Conservation (phyloP, 495 filamentous ascomycete species). For the Neurospora cerealis region DNA sequence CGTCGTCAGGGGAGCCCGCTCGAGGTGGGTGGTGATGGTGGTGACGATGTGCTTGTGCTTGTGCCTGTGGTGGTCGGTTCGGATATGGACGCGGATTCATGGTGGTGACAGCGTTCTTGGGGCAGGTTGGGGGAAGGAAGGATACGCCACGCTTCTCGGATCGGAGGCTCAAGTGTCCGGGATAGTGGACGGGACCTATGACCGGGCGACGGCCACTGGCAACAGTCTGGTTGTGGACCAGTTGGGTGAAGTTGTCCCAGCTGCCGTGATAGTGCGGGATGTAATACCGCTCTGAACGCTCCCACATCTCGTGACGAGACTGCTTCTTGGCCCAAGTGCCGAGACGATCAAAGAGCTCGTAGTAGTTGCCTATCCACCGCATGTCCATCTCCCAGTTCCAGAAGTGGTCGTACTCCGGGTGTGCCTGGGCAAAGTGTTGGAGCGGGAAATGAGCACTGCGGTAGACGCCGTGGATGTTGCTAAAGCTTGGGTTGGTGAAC, state of each 20-base stretch:
- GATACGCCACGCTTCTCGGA: slow-evolving; percentile 52
- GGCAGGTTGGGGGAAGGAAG: slow-evolving; percentile 43
- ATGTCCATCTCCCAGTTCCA: slow-evolving; percentile 99
- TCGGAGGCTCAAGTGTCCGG: slow-evolving; percentile 45
- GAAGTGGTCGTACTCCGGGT: slow-evolving; percentile 86
- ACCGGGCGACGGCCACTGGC: slow-evolving; percentile 55
- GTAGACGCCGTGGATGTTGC: slow-evolving; percentile 82
- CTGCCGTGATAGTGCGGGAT: slow-evolving; percentile 74
- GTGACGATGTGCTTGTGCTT: not conserved
- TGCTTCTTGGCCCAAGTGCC: slow-evolving; percentile 65
- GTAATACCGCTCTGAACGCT: slow-evolving; percentile 82
- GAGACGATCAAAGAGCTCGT: slow-evolving; percentile 77
- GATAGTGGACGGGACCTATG: slow-evolving; percentile 66
- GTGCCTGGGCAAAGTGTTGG: slow-evolving; percentile 81
- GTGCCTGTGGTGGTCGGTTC: not conserved
- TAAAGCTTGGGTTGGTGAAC: slow-evolving; percentile 44
- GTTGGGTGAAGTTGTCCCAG: slow-evolving; percentile 73
- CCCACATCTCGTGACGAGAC: slow-evolving; percentile 80
- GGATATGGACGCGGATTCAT: not conserved
- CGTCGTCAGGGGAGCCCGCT: slow-evolving; percentile 40
- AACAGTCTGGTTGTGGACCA: slow-evolving; percentile 33
- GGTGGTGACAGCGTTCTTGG: slow-evolving; percentile 12
- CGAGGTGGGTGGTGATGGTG: not conserved
- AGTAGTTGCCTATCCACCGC: slow-evolving; percentile 86
- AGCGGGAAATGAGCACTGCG: slow-evolving; percentile 82